A percentile compares a stretch with the other conserved stretches of the same genome.
Conservation (phyloP, 306 rosid species). For the Oxytropis ochrocephala region DNA sequence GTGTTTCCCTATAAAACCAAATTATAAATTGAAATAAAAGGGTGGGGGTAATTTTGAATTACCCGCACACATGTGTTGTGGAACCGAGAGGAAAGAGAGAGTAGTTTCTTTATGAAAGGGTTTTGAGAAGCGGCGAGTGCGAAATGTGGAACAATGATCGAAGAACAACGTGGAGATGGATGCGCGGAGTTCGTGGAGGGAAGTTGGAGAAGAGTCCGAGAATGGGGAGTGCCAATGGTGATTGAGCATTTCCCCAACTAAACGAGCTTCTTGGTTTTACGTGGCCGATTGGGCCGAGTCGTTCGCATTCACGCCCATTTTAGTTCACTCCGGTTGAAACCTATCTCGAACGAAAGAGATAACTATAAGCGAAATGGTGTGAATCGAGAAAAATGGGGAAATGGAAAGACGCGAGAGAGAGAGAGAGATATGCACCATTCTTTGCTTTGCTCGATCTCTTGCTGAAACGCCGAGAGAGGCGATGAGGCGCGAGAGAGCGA, state of each 20-base stretch:
- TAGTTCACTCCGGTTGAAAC: not conserved
- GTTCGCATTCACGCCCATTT: conserved; percentile 40
- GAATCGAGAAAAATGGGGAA: too few species aligned
- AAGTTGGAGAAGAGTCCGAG: conserved; percentile 24
- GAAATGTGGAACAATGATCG: conserved; percentile 22
- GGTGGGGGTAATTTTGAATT: too few species aligned
- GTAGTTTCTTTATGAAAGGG: conserved; percentile 44
- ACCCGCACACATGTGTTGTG: conserved; percentile 54
- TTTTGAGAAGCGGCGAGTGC: conserved; percentile 46
- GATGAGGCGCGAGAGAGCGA: too few species aligned
- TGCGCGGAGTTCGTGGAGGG: conserved; percentile 36
- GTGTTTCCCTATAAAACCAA: too few species aligned
- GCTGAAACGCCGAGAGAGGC: too few species aligned
- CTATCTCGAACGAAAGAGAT: conserved; percentile 18
- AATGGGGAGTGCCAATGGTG: conserved; percentile 45
- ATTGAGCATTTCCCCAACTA: conserved; percentile 42
- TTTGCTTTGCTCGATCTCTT: too few species aligned
- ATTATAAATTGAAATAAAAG: too few species aligned
- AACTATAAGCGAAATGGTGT: too few species aligned
- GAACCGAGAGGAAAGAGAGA: conserved; percentile 41
- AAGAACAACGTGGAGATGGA: conserved; percentile 32
- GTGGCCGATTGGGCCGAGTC: conserved; percentile 31
- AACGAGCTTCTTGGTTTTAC: conserved; percentile 16
- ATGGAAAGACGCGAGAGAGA: too few species aligned
- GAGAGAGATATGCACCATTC: too few species aligned